Evolutionary conservation across 371 early-diverging fungal genomes (phyloP).

Genomic region (Zopfochytrium polystomum): DNA sequence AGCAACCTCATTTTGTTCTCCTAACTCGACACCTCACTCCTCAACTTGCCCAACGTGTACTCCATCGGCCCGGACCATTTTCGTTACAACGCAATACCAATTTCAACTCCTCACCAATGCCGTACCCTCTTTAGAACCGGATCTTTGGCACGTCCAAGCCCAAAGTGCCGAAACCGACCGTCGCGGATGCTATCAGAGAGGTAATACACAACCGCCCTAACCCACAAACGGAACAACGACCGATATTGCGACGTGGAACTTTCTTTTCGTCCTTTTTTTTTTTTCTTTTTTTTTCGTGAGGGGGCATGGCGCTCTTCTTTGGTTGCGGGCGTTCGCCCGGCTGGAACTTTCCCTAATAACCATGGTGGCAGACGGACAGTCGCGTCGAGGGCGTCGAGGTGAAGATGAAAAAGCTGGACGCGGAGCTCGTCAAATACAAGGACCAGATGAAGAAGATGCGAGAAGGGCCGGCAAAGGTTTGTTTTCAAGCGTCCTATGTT

Average conservation of each 20-base stretch:
- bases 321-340: neutral
- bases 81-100: no score
- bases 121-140: constrained; percentile 54
- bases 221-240: no score
- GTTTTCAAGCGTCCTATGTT: neutral
- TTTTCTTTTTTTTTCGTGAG: no score
- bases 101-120: no score
- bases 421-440: constrained; percentile 81
- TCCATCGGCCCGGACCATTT: no score
- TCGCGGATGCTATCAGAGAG: constrained; percentile 71
- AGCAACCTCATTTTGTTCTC: no score
- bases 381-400: constrained; percentile 85
- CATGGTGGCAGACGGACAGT: constrained; percentile 63
- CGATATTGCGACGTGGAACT: constrained; percentile 58
- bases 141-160: constrained; percentile 76
- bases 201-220: no score
- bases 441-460: constrained; percentile 92
- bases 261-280: neutral
- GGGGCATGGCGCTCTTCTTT: no score
- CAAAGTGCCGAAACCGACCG: constrained; percentile 67
- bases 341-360: no score
- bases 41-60: no score
- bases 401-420: constrained; percentile 89
- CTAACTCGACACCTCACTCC: no score
- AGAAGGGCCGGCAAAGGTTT: constrained; percentile 86